Base-by-base conservation (phyloP, 345 rosid genomes). In the Turritis glabra region DNA sequence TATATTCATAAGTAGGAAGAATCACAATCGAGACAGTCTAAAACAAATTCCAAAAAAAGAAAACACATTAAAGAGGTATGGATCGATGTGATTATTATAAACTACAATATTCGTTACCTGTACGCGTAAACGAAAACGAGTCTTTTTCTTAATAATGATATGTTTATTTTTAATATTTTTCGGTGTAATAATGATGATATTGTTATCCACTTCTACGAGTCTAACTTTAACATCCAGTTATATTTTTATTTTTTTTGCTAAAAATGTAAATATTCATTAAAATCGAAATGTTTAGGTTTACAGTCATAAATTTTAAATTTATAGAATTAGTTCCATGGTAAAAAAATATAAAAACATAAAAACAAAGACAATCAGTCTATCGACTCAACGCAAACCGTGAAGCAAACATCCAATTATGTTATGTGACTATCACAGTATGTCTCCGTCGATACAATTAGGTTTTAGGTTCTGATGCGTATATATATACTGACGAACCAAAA, bases 191-290 rank as follows among this genome's bases (percentile, higher is more conserved):
- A 52, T 5, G 75, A 57, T 15, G 55, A 71, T n/a, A n/a, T n/a
- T 35, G 67, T 59, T 71, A 59, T 59, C 67, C 59, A 58, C 27
- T 59, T 48, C 14, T 35, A 48, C 25, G 58, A 35, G 35, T 60
- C 5, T 35, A 17, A 54, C 14, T 30, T 4, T 12, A 11, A 14
- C 25, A 37, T 60, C 12, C 7, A 21, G 9, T n/a, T 61, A 14
- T n/a, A n/a, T n/a, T n/a, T n/a, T n/a, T n/a, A n/a, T n/a, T n/a
- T n/a, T n/a, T n/a, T n/a, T n/a, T n/a, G n/a, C n/a, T n/a, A n/a
- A n/a, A n/a, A n/a, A n/a, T n/a, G n/a, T n/a, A n/a, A n/a, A n/a
- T n/a, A n/a, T n/a, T n/a, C n/a, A n/a, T n/a, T n/a, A n/a, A n/a
- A n/a, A n/a, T n/a, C n/a, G n/a, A n/a, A n/a, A n/a, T n/a, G n/a